phyloP scores from a whole-genome alignment of 208 protist species.

The Vickermania spadyakhi region DNA sequence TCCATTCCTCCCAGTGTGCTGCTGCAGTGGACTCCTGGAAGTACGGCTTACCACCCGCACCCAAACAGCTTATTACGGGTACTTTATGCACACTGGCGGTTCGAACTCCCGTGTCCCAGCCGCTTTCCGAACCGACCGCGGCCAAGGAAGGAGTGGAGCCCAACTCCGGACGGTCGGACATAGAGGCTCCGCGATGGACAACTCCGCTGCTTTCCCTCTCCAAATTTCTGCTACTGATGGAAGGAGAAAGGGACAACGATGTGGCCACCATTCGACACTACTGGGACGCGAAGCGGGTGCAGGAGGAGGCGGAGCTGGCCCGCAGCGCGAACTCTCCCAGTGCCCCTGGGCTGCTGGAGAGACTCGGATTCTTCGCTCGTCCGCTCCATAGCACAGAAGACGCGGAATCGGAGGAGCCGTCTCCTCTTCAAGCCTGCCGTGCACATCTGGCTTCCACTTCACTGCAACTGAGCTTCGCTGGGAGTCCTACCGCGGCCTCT shows the following conservation, averaged over 20 bases:
- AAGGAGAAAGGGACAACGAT: background rate
- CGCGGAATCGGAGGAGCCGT: background rate
- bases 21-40: too few relatives aligned
- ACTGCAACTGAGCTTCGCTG: background rate
- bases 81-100: background rate
- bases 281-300: background rate
- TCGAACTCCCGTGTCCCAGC: too few relatives aligned
- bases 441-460: background rate
- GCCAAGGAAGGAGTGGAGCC: too few relatives aligned
- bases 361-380: too few relatives aligned
- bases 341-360: background rate
- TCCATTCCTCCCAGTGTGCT: too few relatives aligned
- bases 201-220: too few relatives aligned
- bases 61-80: background rate
- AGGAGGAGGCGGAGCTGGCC: background rate
- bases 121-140: too few relatives aligned
- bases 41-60: background rate
- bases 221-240: background rate
- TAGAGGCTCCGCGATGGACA: too few relatives aligned
- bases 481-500: background rate
- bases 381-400: too few relatives aligned
- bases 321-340: background rate
- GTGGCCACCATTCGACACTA: background rate
- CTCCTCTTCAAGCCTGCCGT: background rate
- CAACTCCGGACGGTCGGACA: too few relatives aligned